Base-by-base conservation (phyloP, 164 flowering plant genomes). In the Kalanchoe fedtschenkoi region DNA sequence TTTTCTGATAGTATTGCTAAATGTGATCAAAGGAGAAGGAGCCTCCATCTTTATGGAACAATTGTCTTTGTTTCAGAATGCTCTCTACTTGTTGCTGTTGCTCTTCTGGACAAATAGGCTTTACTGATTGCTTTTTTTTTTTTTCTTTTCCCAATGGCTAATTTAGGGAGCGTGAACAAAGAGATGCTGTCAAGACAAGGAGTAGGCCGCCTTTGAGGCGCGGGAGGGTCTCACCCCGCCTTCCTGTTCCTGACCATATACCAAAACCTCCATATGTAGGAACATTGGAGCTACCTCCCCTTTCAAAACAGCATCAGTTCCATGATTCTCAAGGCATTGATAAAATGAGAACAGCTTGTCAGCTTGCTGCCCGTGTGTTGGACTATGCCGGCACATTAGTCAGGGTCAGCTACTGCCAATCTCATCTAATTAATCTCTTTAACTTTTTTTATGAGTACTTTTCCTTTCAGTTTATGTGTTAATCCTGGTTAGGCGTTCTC, bases 291-390 rank as follows among this genome's bases (percentile, higher is more conserved):
- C 57, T 86, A 65, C 97, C 99, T 21, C 93, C 79, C 37, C 80
- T 95, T 67, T 68, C 91, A 10, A 80, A 68, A 24, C 85, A 86
- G 44, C 72, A 61, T 75, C 95, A 95, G 69, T 65, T 83, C 62
- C 97, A 82, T 67, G 93, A 83, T 74, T 59, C 83, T 56, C 85
- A 87, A 72, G 95, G 95, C 56, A 79, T 95, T 61, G 75, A 69
- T 66, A 65, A 72, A 64, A 90, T 90, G 96, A 88, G 78, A 68
- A 90, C 87, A 66, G 88, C 95, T 10, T 77, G 99, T 74, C 83
- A 84, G 74, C 96, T 95, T 71, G 96, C 97, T 69, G 96, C 97
- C 58, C 83, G 88, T 55, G 99, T 90, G 53, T 70, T 95, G 55
- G 81, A 90, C 38, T 73, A 72, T 76, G 97, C 96, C 2, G 99